Evolutionary conservation across 768 basidiomycete genomes (phyloP).

Genomic region (Naganishia vishniacii): DNA sequence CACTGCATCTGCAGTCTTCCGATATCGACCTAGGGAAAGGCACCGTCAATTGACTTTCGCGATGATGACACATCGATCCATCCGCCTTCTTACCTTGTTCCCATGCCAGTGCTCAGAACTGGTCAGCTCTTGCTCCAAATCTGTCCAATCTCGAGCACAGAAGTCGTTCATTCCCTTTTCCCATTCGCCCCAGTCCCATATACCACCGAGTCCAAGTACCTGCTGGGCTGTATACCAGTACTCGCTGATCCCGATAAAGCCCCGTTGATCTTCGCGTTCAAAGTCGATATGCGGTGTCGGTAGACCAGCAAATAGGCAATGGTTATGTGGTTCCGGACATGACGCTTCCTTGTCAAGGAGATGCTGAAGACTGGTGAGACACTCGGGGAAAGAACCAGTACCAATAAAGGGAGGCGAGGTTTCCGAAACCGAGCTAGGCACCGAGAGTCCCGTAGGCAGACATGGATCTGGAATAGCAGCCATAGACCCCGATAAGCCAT

Average conservation of each 20-base stretch:
- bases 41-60: not conserved
- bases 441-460: slow-evolving; percentile 62
- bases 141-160: slow-evolving; percentile 72
- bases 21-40: slow-evolving; percentile 60
- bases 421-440: slow-evolving; percentile 58
- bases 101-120: slow-evolving; percentile 56
- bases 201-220: slow-evolving; percentile 86
- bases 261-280: slow-evolving; percentile 52
- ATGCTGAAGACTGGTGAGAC: slow-evolving; percentile 64
- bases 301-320: slow-evolving; percentile 90
- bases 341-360: slow-evolving; percentile 78
- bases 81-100: not conserved
- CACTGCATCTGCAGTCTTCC: slow-evolving; percentile 92
- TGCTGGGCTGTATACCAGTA: slow-evolving; percentile 99
- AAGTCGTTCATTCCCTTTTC: slow-evolving; percentile 85
- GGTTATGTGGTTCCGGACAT: slow-evolving; percentile 58
- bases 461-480: slow-evolving; percentile 71
- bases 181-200: slow-evolving; percentile 94
- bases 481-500: slow-evolving; percentile 15
- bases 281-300: slow-evolving; percentile 94
- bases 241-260: slow-evolving; percentile 93
- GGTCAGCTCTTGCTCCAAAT: slow-evolving; percentile 64
- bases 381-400: slow-evolving; percentile 83
- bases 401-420: slow-evolving; percentile 63
- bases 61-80: too few relatives aligned